Percentiles rank a stretch among this genome's conserved stretches.
Conservation (phyloP, 192 early-diverging fungal species). For the Coemansia sp. region DNA sequence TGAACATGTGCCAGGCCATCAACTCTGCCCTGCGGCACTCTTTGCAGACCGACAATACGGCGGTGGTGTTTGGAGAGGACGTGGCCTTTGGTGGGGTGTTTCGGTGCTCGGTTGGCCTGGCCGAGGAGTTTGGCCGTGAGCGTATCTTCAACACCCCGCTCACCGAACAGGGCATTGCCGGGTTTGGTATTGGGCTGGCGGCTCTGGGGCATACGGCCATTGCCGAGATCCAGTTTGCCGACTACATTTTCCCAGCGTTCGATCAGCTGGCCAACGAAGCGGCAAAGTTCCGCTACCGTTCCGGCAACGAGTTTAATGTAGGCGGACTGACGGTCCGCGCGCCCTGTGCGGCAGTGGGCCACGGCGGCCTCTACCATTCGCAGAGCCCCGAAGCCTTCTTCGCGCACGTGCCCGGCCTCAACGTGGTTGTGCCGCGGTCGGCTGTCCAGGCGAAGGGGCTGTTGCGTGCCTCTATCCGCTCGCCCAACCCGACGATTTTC, state of each 20-base stretch:
- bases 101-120: constrained; percentile 84
- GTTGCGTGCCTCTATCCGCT: constrained; percentile 80
- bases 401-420: constrained; percentile 90
- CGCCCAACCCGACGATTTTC: constrained; percentile 90
- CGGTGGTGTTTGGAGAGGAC: constrained; percentile 96
- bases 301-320: constrained; percentile 84
- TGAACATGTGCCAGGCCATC: constrained; percentile 91
- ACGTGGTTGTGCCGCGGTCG: constrained; percentile 85
- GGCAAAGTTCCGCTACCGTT: constrained; percentile 93
- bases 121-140: constrained; percentile 83
- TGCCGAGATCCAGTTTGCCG: constrained; percentile 98
- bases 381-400: constrained; percentile 93
- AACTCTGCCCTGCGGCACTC: constrained; percentile 93
- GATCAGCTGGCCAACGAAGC: constrained; percentile 98
- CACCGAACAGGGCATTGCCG: constrained; percentile 92
- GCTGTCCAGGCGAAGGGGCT: constrained; percentile 96
- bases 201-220: constrained; percentile 92
- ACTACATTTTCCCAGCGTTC: constrained; percentile 97
- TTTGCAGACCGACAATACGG: constrained; percentile 78
- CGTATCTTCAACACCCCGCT: constrained; percentile 97
- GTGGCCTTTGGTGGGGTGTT: constrained; percentile 98
- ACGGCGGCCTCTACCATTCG: constrained; percentile 95
- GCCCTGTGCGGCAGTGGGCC: constrained; percentile 90
- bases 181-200: constrained; percentile 93
- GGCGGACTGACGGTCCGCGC: constrained; percentile 87